A percentile compares a stretch with the other conserved stretches of the same genome.
phyloP scores from a whole-genome alignment of 208 protist species.

The Polymyxa betae region DNA sequence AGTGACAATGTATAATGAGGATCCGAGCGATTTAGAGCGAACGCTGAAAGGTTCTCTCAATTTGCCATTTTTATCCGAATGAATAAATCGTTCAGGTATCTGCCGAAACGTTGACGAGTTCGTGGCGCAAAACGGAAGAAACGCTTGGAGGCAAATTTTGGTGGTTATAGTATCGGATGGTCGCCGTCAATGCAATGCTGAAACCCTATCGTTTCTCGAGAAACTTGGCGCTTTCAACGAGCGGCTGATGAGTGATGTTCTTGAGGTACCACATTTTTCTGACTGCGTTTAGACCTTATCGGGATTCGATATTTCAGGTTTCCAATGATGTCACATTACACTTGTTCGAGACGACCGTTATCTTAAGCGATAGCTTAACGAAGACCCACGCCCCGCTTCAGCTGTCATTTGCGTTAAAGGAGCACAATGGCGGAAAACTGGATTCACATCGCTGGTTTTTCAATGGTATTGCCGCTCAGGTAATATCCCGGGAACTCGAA shows the following conservation, averaged over 20 bases:
- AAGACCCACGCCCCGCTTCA: neutral
- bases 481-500: neutral
- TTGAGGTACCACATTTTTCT: neutral
- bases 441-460: conserved; percentile 56
- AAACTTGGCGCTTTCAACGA: conserved; percentile 5
- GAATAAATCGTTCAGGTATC: conserved; percentile 1
- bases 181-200: neutral
- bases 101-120: conserved; percentile 13
- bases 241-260: neutral
- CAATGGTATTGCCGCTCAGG: conserved; percentile 22
- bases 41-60: conserved; percentile 19
- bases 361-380: conserved; percentile 1
- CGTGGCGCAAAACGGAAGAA: neutral
- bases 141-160: neutral
- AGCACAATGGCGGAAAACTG: conserved; percentile 54
- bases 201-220: conserved; percentile 9
- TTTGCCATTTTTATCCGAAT: neutral
- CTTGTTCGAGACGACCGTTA: conserved; percentile 40
- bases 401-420: neutral
- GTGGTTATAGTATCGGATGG: conserved; percentile 33
- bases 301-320: neutral
- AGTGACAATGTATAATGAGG: conserved; percentile 53
- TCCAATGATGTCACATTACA: conserved; percentile 46
- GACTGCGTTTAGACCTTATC: neutral
- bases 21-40: conserved; percentile 30